Conservation (phyloP, 2,329 filamentous ascomycete genomes). For the Ascochyta lentis region DNA sequence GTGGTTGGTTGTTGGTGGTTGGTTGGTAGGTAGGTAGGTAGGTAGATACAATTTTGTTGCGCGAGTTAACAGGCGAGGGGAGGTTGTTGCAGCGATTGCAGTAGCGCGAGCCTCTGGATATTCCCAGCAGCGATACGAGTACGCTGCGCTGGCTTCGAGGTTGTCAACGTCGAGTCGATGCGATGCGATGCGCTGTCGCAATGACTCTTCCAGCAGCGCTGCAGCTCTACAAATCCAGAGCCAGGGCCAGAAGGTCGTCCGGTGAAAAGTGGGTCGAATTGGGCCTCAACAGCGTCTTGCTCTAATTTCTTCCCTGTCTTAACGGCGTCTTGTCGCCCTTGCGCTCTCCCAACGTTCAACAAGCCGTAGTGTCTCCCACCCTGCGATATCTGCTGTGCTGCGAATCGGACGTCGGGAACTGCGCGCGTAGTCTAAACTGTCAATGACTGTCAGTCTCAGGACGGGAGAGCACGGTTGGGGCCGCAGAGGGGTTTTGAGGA, state of each 20-base stretch:
- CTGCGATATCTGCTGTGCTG: neutral
- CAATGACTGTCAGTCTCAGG: neutral
- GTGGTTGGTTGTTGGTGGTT: neutral
- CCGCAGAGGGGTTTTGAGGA: constrained; percentile 10
- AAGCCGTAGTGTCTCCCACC: constrained; percentile 2
- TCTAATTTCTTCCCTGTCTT: constrained; percentile 5
- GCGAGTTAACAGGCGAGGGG: no score
- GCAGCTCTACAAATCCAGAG: constrained; percentile 11
- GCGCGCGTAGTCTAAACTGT: neutral
- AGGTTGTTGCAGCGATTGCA: no score
- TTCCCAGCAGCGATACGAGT: no score
- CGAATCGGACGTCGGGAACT: neutral
- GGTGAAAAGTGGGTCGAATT: constrained; percentile 25
- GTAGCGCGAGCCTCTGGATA: no score
- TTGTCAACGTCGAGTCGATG: no score
- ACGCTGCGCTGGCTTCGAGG: no score
- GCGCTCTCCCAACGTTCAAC: neutral
- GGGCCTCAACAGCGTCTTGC: constrained; percentile 20
- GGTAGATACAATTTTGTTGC: neutral
- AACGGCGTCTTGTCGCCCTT: constrained; percentile 1
- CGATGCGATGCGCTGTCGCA: neutral
- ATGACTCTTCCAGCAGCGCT: neutral
- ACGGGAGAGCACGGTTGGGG: constrained; percentile 27
- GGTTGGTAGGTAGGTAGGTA: no score
- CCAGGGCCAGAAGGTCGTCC: constrained; percentile 16